Evolutionary conservation across 441 rosid genomes (phyloP).

Genomic region (Syzygium syzygioides): DNA sequence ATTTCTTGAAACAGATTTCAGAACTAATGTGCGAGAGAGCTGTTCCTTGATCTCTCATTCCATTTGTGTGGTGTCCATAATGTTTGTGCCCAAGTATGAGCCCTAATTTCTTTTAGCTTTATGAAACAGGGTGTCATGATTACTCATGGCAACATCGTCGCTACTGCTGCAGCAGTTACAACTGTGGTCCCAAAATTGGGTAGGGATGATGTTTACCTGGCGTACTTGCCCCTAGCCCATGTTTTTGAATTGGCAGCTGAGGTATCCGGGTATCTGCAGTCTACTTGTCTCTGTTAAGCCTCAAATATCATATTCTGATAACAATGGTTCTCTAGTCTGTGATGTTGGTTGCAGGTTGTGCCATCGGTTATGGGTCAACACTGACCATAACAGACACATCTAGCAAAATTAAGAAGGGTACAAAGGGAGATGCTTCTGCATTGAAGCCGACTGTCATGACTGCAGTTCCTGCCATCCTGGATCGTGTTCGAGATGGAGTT

Average conservation of each 20-base stretch:
- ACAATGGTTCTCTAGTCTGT: conserved; percentile 45
- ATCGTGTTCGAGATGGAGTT: conserved; percentile 86
- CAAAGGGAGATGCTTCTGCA: conserved; percentile 83
- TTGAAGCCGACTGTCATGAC: conserved; percentile 83
- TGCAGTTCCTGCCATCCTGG: conserved; percentile 88
- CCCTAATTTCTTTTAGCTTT: not conserved
- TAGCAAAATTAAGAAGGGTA: conserved; percentile 81
- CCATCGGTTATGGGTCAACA: conserved; percentile 88
- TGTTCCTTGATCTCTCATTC: not conserved
- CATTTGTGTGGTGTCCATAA: not conserved
- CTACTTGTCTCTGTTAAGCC: conserved; percentile 4
- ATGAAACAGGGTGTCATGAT: conserved; percentile 85
- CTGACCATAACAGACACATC: conserved; percentile 82
- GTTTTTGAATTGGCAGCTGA: conserved; percentile 93
- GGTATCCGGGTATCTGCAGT: conserved; percentile 30
- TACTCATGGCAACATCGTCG: conserved; percentile 77
- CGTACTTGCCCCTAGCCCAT: conserved; percentile 95
- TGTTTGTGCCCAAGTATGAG: not conserved
- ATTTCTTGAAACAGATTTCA: not conserved
- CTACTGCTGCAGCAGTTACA: conserved; percentile 81
- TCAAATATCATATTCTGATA: conserved; percentile 10
- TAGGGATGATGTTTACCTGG: conserved; percentile 53
- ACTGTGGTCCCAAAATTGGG: conserved; percentile 57
- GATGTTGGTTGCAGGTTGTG: conserved; percentile 59
- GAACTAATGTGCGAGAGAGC: not conserved